Base-by-base conservation (phyloP, 495 filamentous ascomycete species). In the Penicillium parvum region DNA sequence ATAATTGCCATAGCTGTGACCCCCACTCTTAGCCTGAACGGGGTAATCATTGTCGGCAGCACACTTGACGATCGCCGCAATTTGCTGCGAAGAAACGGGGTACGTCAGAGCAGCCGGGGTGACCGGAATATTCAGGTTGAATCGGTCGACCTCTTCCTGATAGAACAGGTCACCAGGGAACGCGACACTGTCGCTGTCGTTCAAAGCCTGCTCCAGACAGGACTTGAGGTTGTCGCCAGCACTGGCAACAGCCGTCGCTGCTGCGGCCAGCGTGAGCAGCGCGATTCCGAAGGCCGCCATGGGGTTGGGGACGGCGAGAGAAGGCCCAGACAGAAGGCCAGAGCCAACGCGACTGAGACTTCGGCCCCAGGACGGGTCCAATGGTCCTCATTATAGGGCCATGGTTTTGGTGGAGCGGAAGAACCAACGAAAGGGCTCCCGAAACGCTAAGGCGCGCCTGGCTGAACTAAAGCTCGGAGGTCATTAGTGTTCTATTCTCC, bases 1-100 rank as follows among this genome's bases (percentile, higher is more conserved):
- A 50, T 76, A 76, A 3, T 77, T 81, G 2, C 70, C 80, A 63
- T 84, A 88, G 11, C 81, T 86, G 55, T 90, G 87, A 1, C 87
- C 87, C 10, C 86, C 86, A 27, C 77, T 79, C 49, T 73, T 78
- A 7, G 85, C 70, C 47, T 86, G 83, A 15, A 89, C 82, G 49
- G 82, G 81, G 49, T 79, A 60, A 23, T 60, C 65, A 40, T 71
- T 61, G 3, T 60, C 50, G 0, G 58, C 63, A 0, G 83, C 84
- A 47, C 83, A 88, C 39, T 67, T 70, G 8, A 87, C 69, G 3
- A 81, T 69, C 17, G 55, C 66, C 1, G 79, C 71, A 9, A 89
- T 73, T 34, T 89, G 72, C 8, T 76, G 42, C 2, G 74, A 52
- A 0, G 69, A 77, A 8, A 68, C 54, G 0, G 86, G 86, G 8